phyloP scores from a whole-genome alignment of 177 flowering plant species.

The Vitis hybrid region DNA sequence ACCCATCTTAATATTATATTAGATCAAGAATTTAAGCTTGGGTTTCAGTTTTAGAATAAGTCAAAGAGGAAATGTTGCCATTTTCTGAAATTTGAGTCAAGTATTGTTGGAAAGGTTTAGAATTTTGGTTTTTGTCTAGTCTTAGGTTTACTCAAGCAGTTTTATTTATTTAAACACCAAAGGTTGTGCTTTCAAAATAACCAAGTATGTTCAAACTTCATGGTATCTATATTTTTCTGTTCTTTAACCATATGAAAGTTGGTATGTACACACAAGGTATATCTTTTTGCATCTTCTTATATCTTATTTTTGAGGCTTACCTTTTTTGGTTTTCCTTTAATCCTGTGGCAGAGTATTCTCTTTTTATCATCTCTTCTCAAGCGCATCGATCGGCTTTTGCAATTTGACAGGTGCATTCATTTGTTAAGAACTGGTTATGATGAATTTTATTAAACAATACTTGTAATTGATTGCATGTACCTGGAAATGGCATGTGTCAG shows the following conservation, averaged over 20 bases:
- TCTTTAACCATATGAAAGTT: too few species aligned
- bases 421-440: background rate
- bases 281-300: background rate
- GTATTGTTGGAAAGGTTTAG: background rate
- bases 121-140: background rate
- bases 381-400: constrained; percentile 86
- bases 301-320: constrained; percentile 3
- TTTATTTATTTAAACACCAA: background rate
- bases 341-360: constrained; percentile 57
- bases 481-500: constrained; percentile 38
- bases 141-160: background rate
- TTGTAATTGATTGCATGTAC: constrained; percentile 8
- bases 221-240: too few species aligned
- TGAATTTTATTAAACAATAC: background rate
- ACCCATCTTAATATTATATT: too few species aligned
- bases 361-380: constrained; percentile 81
- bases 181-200: too few species aligned
- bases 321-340: background rate
- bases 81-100: background rate
- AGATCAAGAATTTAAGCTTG: background rate
- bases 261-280: too few species aligned
- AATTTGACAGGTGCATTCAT: constrained; percentile 83
- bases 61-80: background rate
- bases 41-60: background rate
- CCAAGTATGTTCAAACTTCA: too few species aligned